These are phyloP conservation scores for Calonectria fujianensis DNA, from an alignment of 2,329 filamentous ascomycete species.

Conservation along the genomic window DNA sequence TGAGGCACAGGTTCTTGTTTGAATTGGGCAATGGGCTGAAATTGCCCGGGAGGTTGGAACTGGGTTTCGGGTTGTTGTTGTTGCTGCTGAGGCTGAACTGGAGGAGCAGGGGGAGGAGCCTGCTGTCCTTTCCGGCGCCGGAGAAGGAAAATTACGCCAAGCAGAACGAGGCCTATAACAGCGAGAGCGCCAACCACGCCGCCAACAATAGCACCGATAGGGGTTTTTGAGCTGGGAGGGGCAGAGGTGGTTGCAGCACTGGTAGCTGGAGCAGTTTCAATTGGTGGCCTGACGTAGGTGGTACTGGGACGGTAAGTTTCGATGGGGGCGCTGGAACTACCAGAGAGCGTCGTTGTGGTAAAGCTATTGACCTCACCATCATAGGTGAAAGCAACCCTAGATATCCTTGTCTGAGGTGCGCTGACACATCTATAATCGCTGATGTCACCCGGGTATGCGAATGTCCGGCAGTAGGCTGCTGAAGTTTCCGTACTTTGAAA, in stretches of 20 bases:
- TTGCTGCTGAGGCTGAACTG: neutral
- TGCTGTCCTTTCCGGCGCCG: neutral
- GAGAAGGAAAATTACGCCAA: slow-evolving; percentile 1
- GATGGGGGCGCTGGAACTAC: no score
- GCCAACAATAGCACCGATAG: neutral
- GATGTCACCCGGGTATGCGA: neutral
- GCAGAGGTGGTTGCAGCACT: neutral
- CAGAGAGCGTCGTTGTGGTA: neutral
- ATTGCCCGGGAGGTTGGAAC: neutral
- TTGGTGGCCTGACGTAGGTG: neutral
- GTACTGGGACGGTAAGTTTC: neutral
- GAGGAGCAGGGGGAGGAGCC: neutral
- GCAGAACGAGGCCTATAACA: neutral
- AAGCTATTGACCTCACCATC: neutral
- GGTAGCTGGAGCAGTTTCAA: neutral
- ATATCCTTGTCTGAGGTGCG: neutral
- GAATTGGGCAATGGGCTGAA: neutral
- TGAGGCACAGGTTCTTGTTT: neutral
- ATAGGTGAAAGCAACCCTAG: slow-evolving; percentile 3
- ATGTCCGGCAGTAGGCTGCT: neutral
- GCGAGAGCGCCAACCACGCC: neutral
- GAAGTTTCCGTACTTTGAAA: neutral
- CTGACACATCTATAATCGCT: slow-evolving; percentile 5
- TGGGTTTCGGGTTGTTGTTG: neutral
- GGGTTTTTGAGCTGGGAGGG: neutral